Evolutionary conservation across 2,329 filamentous ascomycete genomes (phyloP).

Genomic region (Venturia carpophila): DNA sequence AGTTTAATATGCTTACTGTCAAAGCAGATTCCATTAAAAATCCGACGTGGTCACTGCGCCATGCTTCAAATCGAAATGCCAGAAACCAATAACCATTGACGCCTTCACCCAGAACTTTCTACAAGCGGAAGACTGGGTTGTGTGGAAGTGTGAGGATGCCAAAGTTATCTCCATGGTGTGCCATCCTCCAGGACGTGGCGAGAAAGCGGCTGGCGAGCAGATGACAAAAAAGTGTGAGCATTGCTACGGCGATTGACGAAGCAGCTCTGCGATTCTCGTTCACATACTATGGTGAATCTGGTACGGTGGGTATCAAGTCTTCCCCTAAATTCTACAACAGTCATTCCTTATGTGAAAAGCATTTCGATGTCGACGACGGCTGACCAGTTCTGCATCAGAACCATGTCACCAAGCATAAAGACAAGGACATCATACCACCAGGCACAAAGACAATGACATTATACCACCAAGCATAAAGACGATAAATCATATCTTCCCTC

Average conservation of each 20-base stretch:
- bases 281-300: not conserved
- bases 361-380: no score
- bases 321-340: not conserved
- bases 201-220: not conserved
- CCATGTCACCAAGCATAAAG: no score
- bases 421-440: not conserved
- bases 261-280: not conserved
- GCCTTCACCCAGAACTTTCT: not conserved
- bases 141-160: constrained; percentile 3
- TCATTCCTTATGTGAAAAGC: not conserved
- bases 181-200: not conserved
- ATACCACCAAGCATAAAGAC: not conserved
- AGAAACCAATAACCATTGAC: not conserved
- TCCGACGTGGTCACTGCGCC: not conserved
- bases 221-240: constrained; percentile 4
- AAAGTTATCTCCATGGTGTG: not conserved
- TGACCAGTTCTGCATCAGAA: no score
- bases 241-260: not conserved
- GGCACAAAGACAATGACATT: not conserved
- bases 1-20: not conserved
- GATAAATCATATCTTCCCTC: not conserved
- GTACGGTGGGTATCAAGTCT: not conserved
- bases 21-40: not conserved
- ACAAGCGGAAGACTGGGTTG: constrained; percentile 1
- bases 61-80: not conserved